phyloP scores from a whole-genome alignment of 345 rosid species.

The Populus davidiana region DNA sequence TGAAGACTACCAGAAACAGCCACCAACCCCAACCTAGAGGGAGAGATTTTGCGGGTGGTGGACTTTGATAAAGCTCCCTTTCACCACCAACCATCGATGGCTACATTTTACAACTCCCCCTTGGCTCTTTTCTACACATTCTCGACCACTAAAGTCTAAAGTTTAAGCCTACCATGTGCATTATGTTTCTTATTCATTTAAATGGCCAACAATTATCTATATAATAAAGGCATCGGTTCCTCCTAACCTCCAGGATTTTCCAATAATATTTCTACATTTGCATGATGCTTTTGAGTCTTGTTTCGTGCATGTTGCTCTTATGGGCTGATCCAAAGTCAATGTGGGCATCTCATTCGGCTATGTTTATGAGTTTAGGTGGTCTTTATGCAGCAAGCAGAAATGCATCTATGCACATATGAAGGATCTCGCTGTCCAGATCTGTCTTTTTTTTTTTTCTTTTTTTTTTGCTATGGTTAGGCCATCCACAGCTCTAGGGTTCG shows the following conservation, averaged over 20 bases:
- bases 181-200: background rate
- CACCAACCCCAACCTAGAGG: constrained; percentile 14
- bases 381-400: background rate
- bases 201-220: background rate
- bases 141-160: background rate
- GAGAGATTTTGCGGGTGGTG: background rate
- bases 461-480: background rate
- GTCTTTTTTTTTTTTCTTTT: no score
- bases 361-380: background rate
- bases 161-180: background rate
- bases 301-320: background rate
- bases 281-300: no score
- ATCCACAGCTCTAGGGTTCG: background rate
- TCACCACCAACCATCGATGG: constrained; percentile 36
- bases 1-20: background rate
- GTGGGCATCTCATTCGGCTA: background rate
- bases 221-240: background rate
- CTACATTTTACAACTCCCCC: constrained; percentile 21
- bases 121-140: background rate
- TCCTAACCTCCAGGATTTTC: background rate
- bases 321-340: background rate
- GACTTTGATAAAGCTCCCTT: background rate
- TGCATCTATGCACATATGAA: background rate
- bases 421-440: background rate
- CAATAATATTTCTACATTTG: background rate